Conservation (phyloP, 305 asterid species). For the Fraxinus floribunda region DNA sequence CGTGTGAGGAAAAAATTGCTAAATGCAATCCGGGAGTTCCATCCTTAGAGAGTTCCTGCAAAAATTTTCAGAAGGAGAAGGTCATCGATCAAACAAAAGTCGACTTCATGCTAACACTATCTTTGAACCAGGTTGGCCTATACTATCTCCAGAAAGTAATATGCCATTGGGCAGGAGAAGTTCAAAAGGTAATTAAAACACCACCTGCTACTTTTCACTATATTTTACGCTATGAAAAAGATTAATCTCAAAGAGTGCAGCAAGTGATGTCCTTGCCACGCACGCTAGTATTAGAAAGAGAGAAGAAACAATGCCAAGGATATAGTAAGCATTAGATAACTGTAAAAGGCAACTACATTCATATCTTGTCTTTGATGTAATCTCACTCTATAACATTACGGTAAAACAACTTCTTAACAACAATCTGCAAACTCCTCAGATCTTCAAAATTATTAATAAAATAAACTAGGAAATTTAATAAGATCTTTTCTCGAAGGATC, state of each 20-base stretch:
- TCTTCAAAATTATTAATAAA: conserved; percentile 35
- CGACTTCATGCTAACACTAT: background rate
- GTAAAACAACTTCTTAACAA: conserved; percentile 69
- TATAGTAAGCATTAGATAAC: conserved; percentile 41
- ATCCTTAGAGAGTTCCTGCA: conserved; percentile 64
- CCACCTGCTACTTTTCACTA: background rate
- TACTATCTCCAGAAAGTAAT: background rate
- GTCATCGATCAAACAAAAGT: background rate
- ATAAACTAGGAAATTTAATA: background rate
- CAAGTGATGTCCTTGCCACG: background rate
- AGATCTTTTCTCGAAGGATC: conserved; percentile 47
- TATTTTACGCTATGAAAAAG: background rate
- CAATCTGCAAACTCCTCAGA: conserved; percentile 49
- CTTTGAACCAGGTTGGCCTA: background rate
- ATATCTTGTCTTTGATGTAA: conserved; percentile 53
- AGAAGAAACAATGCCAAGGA: background rate
- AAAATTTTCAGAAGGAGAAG: background rate
- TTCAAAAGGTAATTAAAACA: background rate
- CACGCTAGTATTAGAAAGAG: background rate
- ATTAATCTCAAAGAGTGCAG: background rate
- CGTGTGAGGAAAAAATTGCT: conserved; percentile 86
- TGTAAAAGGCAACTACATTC: conserved; percentile 72
- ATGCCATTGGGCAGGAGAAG: background rate
- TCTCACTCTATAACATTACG: conserved; percentile 53
- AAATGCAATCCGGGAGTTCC: conserved; percentile 66